Base-by-base conservation (phyloP, 306 rosid species). In the Casuarina cunninghamiana region DNA sequence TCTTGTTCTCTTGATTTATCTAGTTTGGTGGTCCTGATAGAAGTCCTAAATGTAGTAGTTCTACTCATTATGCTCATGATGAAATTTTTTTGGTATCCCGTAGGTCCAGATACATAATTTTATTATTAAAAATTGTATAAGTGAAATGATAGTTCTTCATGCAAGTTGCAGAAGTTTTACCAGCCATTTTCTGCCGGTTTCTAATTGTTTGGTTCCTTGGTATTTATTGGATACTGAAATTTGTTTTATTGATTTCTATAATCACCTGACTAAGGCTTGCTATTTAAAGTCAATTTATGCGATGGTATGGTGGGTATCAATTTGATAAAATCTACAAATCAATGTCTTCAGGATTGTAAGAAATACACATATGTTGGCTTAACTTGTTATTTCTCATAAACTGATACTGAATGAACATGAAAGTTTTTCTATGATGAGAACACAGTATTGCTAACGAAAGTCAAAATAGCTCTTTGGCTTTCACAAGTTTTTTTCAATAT, bases 381-480 rank as follows among this genome's bases (percentile, higher is more conserved):
- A 54, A 46, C 58, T 19, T 81, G 60, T 58, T 49, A 71, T 71
- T 60, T 49, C 55, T 80, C 55, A 54, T 19, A 55, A 55, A n/a
- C 19, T 55, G 62, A 7, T 19, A 17, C 9, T 0, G 10, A 46
- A 46, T 46, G 39, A 57, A 21, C 38, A 57, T 21, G 37, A 21
- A 57, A 57, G 65, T 19, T 58, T 15, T 58, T 58, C 39, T 26
- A 58, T n/a, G 5, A 58, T 10, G 10, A 58, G 65, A 58, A 21
- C 11, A 26, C 37, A 32, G 63, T 9, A 39, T 32, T 58, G 35
- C 37, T 58, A 58, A 58, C 1, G 11, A 26, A 26, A 58, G 3
- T 19, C 8, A 58, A 21, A 3, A 32, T 58, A 58, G 65, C 65
- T 26, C 11, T 15, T 58, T 26, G 39, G 9, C 38, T 10, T 57